These are phyloP conservation scores for Tripterygium wilfordii DNA, from an alignment of 177 flowering plant species.

Conservation along the genomic window DNA sequence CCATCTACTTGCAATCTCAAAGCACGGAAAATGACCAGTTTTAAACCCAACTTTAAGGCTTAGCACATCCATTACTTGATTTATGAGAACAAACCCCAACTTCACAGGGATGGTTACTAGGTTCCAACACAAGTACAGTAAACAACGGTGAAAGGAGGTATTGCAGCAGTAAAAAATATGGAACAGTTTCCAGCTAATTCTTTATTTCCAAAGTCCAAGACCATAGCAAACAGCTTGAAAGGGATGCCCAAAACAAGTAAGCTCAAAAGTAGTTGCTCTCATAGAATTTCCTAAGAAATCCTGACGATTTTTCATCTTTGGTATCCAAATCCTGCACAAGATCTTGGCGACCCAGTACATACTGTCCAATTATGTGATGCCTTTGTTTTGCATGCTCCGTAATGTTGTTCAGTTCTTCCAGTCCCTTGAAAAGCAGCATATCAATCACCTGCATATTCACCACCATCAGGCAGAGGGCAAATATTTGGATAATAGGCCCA, in stretches of 20 bases:
- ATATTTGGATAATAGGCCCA: no score
- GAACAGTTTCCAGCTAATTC: no score
- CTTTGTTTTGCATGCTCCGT: conserved; percentile 88
- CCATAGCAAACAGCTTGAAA: neutral
- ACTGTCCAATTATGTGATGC: conserved; percentile 89
- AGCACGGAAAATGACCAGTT: no score
- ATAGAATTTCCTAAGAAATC: conserved; percentile 76
- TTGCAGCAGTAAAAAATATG: no score
- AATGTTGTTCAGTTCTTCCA: conserved; percentile 71
- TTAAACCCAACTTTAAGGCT: no score
- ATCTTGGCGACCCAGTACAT: conserved; percentile 57
- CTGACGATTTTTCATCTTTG: conserved; percentile 56
- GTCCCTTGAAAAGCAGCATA: conserved; percentile 81
- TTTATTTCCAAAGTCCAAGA: neutral
- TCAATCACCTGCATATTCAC: conserved; percentile 85
- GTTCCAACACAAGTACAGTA: no score
- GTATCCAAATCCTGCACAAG: conserved; percentile 51
- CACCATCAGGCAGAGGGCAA: neutral
- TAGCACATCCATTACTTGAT: no score
- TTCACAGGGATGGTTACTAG: no score
- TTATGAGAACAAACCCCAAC: no score
- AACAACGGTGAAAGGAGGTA: no score
- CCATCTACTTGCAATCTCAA: no score
- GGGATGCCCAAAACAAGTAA: neutral
- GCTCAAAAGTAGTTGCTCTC: conserved; percentile 50